Base-by-base conservation (phyloP, 306 rosid genomes). In the Trifolium dubium region DNA sequence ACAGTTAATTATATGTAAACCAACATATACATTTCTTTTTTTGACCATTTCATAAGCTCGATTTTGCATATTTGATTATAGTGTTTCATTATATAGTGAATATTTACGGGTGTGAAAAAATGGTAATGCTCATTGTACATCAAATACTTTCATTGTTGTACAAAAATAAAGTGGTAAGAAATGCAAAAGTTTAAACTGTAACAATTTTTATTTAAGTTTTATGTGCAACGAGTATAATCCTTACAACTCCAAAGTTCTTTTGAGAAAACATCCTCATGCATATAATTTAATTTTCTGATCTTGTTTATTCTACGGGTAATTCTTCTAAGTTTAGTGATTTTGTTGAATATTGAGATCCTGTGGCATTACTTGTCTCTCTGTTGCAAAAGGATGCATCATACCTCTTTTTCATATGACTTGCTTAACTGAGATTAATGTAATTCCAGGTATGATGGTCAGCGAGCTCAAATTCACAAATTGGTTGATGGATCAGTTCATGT, bases 371-470 rank as follows among this genome's bases (percentile, higher is more conserved):
- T 47, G 30, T 41, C 63, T 70, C 68, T 64, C 70, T 77, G 60
- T 73, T 62, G 7, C 39, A 11, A 64, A 14, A 30, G 39, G 68
- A 74, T 41, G 49, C 35, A 47, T 55, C 10, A 2, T 69, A 51
- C 71, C 71, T 60, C 41, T 64, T 19, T 85, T 61, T 67, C 39
- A 29, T 49, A 9, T 37, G 4, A 78, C 55, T 30, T 73, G 39
- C 75, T 71, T 29, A 62, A 43, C 67, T 61, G 66, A 69, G 37
- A 75, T 50, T 11, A 35, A 32, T 79, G 69, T 61, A 77, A 73
- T 85, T 76, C 69, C 79, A 92, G 98, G 80, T 92, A 92, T 75
- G 98, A 92, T 83, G 98, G 98, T 46, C 98, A 92, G 85, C 91
- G 98, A 73, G 98, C 96, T 43, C 98, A 92, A 85, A 86, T 92